Evolutionary conservation across 495 filamentous ascomycete genomes (phyloP), one percentile per base, ranked within the genome.

Genomic region (Aspergillus affinis): DNA sequence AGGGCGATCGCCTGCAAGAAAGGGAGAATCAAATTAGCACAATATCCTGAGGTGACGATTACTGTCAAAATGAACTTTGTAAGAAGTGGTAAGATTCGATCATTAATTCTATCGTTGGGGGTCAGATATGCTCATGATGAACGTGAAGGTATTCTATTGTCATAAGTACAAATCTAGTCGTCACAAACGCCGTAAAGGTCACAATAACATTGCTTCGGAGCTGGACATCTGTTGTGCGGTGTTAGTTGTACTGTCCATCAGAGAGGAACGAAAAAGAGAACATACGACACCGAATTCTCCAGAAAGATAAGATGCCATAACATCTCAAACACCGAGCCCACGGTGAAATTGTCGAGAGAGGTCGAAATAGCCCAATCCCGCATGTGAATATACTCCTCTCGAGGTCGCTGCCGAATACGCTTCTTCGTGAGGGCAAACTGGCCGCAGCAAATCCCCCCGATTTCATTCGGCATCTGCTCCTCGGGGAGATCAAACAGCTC

Each of bases 391-490:
- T 88, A 88, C 15, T 82, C 78, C 46, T 74, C 72, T 59, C 64
- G 57, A 17, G 79, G 59, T 52, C 81, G 69, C n/a, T 61, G 59
- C 1, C 49, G 66, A 3, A 88, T 72, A 21, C 73, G 70, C 0
- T 81, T 75, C n/a, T 77, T 63, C 6, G 75, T 75, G 6, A 86
- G 81, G 0, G 81, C 86, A 61, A 89, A 89, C 68, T 89, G 86
- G 48, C 83, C 79, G 68, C 85, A 89, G 64, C 86, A 89, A 12
- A 78, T 69, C 0, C 71, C 72, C 13, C 66, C 67, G 2, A 73
- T 62, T 48, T 45, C 54, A 7, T 29, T 19, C 18, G 73, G 73
- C 30, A 77, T 72, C 2, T 78, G 64, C 52, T 75, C 69, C 8
- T 49, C 56, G 51, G 68, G 72, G 26, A 54, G 27, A n/a, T 32